phyloP scores from a whole-genome alignment of 2,329 filamentous ascomycete species.

The Gaeumannomyces sp. region DNA sequence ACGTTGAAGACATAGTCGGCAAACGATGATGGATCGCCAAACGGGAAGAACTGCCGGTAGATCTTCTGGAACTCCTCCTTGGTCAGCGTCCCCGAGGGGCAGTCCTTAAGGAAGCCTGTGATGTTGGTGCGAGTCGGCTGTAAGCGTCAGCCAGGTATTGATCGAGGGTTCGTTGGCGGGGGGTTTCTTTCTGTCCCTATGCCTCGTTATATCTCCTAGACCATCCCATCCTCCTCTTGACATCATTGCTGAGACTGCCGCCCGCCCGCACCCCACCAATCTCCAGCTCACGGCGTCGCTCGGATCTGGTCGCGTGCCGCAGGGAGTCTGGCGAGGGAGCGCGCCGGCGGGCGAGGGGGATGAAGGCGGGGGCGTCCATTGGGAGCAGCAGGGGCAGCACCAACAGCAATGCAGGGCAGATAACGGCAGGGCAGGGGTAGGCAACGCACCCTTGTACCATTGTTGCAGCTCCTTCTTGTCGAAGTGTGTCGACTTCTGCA shows the following conservation, averaged over 20 bases:
- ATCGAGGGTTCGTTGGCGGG: neutral
- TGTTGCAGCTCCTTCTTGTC: conserved; percentile 99
- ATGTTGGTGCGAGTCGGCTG: neutral
- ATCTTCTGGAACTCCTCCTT: conserved; percentile 99
- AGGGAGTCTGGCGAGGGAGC: no score
- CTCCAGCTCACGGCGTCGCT: no score
- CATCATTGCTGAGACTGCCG: no score
- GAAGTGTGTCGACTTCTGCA: conserved; percentile 96
- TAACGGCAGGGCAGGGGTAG: conserved; percentile 5
- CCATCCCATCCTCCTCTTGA: no score
- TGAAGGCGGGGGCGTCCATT: neutral
- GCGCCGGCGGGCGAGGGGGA: neutral
- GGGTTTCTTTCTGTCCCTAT: no score
- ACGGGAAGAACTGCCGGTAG: conserved; percentile 98
- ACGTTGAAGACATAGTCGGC: conserved; percentile 99
- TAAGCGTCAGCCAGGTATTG: neutral
- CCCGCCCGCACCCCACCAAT: no score
- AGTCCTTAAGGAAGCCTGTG: conserved; percentile 94
- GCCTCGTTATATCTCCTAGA: no score
- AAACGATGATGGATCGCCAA: conserved; percentile 94
- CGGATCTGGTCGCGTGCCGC: no score
- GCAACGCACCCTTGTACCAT: conserved; percentile 90
- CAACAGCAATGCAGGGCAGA: conserved; percentile 5
- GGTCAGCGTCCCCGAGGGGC: conserved; percentile 90
- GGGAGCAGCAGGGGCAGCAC: neutral